Percentiles rank a stretch among this genome's conserved stretches.
phyloP scores from a whole-genome alignment of 73 alveolate species.

The Paramecium sonneborni region DNA sequence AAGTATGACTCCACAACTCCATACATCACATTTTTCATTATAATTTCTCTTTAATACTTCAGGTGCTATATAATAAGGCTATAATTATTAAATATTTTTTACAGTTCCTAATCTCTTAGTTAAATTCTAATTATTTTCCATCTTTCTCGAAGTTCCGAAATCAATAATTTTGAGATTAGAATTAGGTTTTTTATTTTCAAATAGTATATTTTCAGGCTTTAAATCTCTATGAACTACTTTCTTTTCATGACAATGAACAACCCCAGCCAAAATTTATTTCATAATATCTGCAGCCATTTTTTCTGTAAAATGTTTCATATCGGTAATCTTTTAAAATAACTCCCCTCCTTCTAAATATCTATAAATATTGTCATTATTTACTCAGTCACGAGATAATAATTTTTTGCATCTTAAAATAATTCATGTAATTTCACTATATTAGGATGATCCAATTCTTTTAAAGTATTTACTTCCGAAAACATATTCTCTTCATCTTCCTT shows the following conservation, averaged over 20 bases:
- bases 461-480: slow-evolving; percentile 66
- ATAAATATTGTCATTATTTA: background rate
- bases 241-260: slow-evolving; percentile 89
- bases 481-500: slow-evolving; percentile 68
- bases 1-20: slow-evolving; percentile 56
- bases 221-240: slow-evolving; percentile 85
- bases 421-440: slow-evolving; percentile 61
- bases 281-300: slow-evolving; percentile 82
- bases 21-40: slow-evolving; percentile 53
- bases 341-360: slow-evolving; percentile 85
- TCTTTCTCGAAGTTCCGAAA: slow-evolving; percentile 84
- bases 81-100: background rate
- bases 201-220: slow-evolving; percentile 81
- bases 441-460: slow-evolving; percentile 61
- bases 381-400: slow-evolving; percentile 64
- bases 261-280: slow-evolving; percentile 86
- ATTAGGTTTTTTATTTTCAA: slow-evolving; percentile 72
- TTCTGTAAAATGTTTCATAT: slow-evolving; percentile 86
- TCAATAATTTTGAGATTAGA: slow-evolving; percentile 83
- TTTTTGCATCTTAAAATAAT: slow-evolving; percentile 53
- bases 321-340: slow-evolving; percentile 83
- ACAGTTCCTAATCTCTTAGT: slow-evolving; percentile 54
- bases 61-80: slow-evolving; percentile 65
- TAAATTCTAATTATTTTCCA: background rate
- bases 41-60: slow-evolving; percentile 49